Evolutionary conservation across 2,329 filamentous ascomycete genomes (phyloP).

Genomic region (Phyllosticta paracitricarpa): DNA sequence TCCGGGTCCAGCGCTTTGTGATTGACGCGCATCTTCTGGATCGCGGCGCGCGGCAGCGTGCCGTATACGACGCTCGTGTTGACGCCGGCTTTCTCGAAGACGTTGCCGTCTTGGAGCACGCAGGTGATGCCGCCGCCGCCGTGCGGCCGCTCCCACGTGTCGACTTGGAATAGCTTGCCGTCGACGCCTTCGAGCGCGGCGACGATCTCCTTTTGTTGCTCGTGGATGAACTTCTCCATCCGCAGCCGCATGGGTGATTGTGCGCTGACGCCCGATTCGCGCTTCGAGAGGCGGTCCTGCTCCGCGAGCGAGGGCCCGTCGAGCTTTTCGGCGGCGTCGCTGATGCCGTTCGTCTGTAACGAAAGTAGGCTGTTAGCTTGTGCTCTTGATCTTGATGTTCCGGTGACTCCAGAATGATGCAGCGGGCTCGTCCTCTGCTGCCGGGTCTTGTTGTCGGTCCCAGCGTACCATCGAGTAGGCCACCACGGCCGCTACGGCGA

Average conservation of each 20-base stretch:
- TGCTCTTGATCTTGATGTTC: not conserved
- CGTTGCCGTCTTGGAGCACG: constrained; percentile 89
- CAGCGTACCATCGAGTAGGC: constrained; percentile 48
- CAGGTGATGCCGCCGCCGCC: constrained; percentile 91
- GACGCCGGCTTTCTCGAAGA: constrained; percentile 96
- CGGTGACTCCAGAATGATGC: not conserved
- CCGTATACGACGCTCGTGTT: constrained; percentile 95
- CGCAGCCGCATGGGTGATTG: constrained; percentile 91
- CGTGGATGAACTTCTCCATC: constrained; percentile 94
- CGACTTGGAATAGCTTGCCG: constrained; percentile 67
- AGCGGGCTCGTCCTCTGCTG: too few relatives aligned
- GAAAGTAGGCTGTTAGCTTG: not conserved
- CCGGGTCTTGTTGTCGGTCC: not conserved
- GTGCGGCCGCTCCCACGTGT: constrained; percentile 78
- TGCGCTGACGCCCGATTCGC: constrained; percentile 62
- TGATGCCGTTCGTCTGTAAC: not conserved
- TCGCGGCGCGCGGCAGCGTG: constrained; percentile 73
- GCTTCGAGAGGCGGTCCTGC: constrained; percentile 70
- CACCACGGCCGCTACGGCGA: constrained; percentile 44
- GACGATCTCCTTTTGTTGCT: constrained; percentile 84
- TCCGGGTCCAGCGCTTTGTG: constrained; percentile 77
- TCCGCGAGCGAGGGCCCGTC: constrained; percentile 70
- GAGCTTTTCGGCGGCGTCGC: constrained; percentile 31
- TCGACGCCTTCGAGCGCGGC: constrained; percentile 74
- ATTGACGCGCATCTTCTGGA: constrained; percentile 83